phyloP scores from a whole-genome alignment of 2,329 filamentous ascomycete genomes.

The Hymenoscyphus fructigenus region DNA sequence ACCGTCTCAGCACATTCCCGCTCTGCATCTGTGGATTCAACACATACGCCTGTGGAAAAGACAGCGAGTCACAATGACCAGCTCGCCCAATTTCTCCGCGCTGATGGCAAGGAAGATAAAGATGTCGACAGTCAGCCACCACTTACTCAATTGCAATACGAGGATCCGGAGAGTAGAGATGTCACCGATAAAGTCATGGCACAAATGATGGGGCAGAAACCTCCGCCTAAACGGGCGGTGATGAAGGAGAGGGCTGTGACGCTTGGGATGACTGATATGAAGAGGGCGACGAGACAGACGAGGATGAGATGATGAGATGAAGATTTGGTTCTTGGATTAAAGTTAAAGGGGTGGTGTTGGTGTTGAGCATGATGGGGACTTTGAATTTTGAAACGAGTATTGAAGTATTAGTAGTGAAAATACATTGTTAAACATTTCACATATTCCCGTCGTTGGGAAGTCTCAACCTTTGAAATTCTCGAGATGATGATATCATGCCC shows the following conservation, averaged over 20 bases:
- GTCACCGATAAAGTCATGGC: constrained; percentile 32
- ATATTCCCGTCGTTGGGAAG: no score
- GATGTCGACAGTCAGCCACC: constrained; percentile 27
- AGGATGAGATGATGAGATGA: background rate
- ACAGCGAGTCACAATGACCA: constrained; percentile 25
- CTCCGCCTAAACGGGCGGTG: constrained; percentile 19
- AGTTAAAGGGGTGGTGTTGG: no score
- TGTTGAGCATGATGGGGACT: no score
- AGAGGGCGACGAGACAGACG: background rate
- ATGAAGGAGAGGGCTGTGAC: constrained; percentile 26
- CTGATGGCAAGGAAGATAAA: constrained; percentile 16
- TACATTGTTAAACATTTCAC: no score
- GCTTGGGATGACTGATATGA: constrained; percentile 1
- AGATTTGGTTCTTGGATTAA: background rate
- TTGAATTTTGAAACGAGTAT: no score
- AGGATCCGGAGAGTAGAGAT: constrained; percentile 34
- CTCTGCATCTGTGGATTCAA: constrained; percentile 42
- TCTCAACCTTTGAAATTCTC: no score
- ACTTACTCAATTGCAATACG: constrained; percentile 35
- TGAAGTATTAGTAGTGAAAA: no score
- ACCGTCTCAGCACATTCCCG: constrained; percentile 44
- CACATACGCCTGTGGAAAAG: constrained; percentile 32
- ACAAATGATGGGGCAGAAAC: constrained; percentile 34
- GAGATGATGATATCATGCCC: no score
- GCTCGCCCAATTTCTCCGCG: constrained; percentile 26